phyloP scores from a whole-genome alignment of 2,329 filamentous ascomycete genomes.

The Diaporthe citriasiana region DNA sequence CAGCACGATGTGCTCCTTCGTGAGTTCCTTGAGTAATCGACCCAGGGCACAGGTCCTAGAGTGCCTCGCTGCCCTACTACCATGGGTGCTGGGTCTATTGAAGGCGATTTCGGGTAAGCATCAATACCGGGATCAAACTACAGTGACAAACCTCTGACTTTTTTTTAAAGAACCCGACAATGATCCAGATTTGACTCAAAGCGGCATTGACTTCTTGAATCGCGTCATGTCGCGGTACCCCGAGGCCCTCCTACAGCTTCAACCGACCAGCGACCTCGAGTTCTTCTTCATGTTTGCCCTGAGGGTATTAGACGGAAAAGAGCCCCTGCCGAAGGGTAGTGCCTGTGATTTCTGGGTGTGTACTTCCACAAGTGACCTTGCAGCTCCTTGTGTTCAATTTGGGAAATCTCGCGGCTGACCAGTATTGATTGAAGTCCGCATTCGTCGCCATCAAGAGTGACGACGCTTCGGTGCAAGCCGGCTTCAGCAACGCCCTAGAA shows the following conservation, averaged over 20 bases:
- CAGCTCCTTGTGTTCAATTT: neutral
- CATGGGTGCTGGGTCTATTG: conserved; percentile 74
- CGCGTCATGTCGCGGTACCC: conserved; percentile 74
- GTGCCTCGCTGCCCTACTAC: conserved; percentile 67
- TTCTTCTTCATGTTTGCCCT: conserved; percentile 81
- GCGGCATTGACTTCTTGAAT: conserved; percentile 79
- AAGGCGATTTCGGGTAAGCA: conserved; percentile 70
- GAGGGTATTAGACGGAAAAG: conserved; percentile 76
- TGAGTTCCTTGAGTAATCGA: conserved; percentile 69
- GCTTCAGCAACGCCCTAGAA: conserved; percentile 64
- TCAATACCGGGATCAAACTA: neutral
- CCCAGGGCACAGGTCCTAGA: conserved; percentile 59
- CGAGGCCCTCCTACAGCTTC: conserved; percentile 70
- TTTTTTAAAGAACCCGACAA: conserved; percentile 66
- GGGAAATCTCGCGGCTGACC: neutral
- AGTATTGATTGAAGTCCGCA: conserved; percentile 60
- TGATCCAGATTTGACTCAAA: conserved; percentile 80
- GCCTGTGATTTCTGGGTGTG: conserved; percentile 82
- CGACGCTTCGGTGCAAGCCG: conserved; percentile 57
- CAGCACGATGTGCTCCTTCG: conserved; percentile 78
- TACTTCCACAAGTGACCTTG: neutral
- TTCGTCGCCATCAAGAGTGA: conserved; percentile 65
- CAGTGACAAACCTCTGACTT: conserved; percentile 35
- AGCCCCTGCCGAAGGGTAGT: conserved; percentile 81
- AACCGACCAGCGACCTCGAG: conserved; percentile 70